Conservation (phyloP, 805 yeast species). For the Tanozyma kutaoensis region DNA sequence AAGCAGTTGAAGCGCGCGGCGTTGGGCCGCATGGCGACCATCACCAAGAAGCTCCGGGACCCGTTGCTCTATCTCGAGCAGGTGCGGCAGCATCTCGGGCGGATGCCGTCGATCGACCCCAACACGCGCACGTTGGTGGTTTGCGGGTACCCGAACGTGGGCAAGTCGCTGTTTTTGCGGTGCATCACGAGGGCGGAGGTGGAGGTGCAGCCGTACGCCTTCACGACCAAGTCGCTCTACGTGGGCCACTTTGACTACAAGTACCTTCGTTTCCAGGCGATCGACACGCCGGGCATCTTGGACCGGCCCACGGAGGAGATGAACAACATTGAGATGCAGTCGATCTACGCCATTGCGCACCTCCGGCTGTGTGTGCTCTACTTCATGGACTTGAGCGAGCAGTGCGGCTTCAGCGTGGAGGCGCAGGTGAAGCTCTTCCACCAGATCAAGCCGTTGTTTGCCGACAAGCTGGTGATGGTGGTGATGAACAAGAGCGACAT, state of each 20-base stretch:
- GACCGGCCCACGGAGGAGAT: conserved; percentile 99
- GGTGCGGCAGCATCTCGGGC: conserved; percentile 97
- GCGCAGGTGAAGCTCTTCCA: conserved; percentile 96
- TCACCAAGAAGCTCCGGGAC: conserved; percentile 88
- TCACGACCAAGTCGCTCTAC: conserved; percentile 92
- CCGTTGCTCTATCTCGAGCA: conserved; percentile 90
- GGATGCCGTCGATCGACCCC: conserved; percentile 97
- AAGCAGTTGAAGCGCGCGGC: conserved; percentile 98
- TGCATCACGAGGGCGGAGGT: conserved; percentile 97
- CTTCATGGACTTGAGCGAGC: conserved; percentile 97
- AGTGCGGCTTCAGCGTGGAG: conserved; percentile 96
- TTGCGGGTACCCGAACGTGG: conserved; percentile 99
- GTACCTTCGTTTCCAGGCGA: conserved; percentile 95
- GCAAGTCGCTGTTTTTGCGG: conserved; percentile 89
- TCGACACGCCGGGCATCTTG: conserved; percentile 97
- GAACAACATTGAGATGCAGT: conserved; percentile 99
- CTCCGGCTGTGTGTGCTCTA: conserved; percentile 91
- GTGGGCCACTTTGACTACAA: conserved; percentile 99
- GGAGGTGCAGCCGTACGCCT: conserved; percentile 98
- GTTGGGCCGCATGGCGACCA: conserved; percentile 98
- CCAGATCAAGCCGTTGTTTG: conserved; percentile 92
- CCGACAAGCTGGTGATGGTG: conserved; percentile 91
- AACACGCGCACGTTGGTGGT: conserved; percentile 94
- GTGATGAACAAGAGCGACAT: conserved; percentile 94
- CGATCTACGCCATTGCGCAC: conserved; percentile 97